Evolutionary conservation across 352 stramenopile species (phyloP).

Genomic region (Globisporangium echinulatum): DNA sequence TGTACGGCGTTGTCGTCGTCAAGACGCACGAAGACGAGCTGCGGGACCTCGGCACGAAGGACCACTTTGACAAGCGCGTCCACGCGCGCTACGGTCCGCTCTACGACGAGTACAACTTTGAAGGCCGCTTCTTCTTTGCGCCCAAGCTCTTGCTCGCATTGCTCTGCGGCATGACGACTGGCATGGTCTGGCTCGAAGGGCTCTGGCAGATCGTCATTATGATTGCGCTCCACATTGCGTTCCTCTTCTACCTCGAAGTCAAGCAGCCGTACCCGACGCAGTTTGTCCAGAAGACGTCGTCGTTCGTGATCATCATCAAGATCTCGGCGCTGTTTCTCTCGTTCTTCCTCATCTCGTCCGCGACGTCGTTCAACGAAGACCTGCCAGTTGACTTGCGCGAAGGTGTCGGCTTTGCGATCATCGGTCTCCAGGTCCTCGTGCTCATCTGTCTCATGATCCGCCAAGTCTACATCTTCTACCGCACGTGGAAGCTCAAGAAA

Average conservation of each 20-base stretch:
- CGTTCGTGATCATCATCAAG: slow-evolving; percentile 88
- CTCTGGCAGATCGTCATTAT: slow-evolving; percentile 74
- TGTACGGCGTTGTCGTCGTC: slow-evolving; percentile 71
- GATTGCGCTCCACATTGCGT: slow-evolving; percentile 69
- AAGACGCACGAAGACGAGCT: slow-evolving; percentile 76
- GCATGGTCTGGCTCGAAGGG: slow-evolving; percentile 69
- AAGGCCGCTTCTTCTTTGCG: slow-evolving; percentile 84
- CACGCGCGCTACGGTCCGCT: slow-evolving; percentile 71
- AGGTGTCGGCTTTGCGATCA: slow-evolving; percentile 72
- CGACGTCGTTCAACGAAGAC: slow-evolving; percentile 55
- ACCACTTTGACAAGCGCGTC: slow-evolving; percentile 83
- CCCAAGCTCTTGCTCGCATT: slow-evolving; percentile 75
- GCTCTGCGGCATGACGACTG: slow-evolving; percentile 71
- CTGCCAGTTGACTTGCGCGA: slow-evolving; percentile 70
- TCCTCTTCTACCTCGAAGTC: slow-evolving; percentile 78
- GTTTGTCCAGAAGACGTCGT: slow-evolving; percentile 83
- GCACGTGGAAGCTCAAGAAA: slow-evolving; percentile 75
- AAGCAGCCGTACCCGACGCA: slow-evolving; percentile 76
- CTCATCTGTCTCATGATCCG: slow-evolving; percentile 77
- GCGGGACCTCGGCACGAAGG: slow-evolving; percentile 71
- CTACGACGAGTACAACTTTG: slow-evolving; percentile 86
- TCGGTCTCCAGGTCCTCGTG: slow-evolving; percentile 77
- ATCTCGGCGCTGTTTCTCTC: slow-evolving; percentile 79
- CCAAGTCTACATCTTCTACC: slow-evolving; percentile 85
- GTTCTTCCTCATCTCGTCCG: slow-evolving; percentile 73